Evolutionary conservation across 495 filamentous ascomycete genomes (phyloP).

Genomic region (Cenococcum geophilum): DNA sequence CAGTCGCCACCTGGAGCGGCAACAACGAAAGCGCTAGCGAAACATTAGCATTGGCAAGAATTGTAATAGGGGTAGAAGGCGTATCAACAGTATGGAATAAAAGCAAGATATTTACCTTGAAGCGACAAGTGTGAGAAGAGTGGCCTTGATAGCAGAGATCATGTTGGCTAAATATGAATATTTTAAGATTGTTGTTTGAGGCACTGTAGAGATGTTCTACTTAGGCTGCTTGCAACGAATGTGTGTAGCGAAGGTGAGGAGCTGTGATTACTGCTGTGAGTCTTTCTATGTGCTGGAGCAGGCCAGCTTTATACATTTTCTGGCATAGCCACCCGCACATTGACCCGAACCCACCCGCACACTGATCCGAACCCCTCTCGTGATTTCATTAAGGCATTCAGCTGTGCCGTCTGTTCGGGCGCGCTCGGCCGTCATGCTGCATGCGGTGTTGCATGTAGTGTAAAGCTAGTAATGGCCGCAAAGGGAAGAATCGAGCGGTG

Average conservation of each 20-base stretch:
- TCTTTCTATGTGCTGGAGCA: background rate
- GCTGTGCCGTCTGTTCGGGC: background rate
- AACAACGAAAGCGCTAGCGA: conserved; percentile 3
- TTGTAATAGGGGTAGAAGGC: no score
- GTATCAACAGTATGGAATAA: background rate
- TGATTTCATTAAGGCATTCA: background rate
- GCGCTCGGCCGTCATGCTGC: background rate
- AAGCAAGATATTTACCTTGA: background rate
- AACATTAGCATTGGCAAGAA: background rate
- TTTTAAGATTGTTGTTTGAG: conserved; percentile 3
- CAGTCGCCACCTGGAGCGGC: conserved; percentile 11
- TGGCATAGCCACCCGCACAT: background rate
- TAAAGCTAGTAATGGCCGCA: background rate
- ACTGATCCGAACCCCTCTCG: background rate
- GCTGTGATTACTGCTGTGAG: background rate
- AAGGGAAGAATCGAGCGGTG: background rate
- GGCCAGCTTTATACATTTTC: background rate
- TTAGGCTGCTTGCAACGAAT: conserved; percentile 3
- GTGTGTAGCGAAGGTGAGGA: conserved; percentile 1
- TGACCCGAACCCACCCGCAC: background rate
- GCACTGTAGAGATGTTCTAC: background rate
- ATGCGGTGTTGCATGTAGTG: conserved; percentile 7
- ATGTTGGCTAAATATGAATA: conserved; percentile 7
- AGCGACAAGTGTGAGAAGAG: conserved; percentile 16
- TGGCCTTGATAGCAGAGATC: conserved; percentile 13